These are phyloP conservation scores for Ajuga reptans DNA, from an alignment of 305 asterid species.

Conservation along the genomic window DNA sequence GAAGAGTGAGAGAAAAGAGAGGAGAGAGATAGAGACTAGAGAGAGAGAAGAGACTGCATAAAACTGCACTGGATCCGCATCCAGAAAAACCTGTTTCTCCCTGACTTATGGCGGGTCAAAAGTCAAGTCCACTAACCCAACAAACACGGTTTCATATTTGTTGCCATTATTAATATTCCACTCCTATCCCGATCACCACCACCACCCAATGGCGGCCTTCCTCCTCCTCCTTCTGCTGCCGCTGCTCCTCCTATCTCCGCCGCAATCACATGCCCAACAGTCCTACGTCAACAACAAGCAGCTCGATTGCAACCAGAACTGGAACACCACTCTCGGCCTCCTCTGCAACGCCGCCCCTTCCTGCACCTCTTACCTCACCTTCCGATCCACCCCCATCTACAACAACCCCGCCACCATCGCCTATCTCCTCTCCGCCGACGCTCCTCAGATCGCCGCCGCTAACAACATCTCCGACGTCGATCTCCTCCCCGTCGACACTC, in stretches of 20 bases:
- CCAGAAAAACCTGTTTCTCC: too few relatives aligned
- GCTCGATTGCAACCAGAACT: conserved; percentile 28
- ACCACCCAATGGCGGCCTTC: neutral
- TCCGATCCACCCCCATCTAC: conserved; percentile 43
- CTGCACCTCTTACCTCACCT: conserved; percentile 48
- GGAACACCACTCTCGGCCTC: conserved; percentile 38
- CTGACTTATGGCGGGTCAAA: neutral
- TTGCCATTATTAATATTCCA: neutral
- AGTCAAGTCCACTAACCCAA: neutral
- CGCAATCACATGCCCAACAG: conserved; percentile 34
- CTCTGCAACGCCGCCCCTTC: conserved; percentile 40
- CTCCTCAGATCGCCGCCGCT: conserved; percentile 37
- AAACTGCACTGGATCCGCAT: too few relatives aligned
- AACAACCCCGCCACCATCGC: conserved; percentile 36
- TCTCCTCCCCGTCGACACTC: conserved; percentile 27
- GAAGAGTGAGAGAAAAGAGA: too few relatives aligned
- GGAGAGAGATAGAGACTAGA: too few relatives aligned
- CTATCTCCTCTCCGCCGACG: conserved; percentile 36
- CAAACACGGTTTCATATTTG: neutral
- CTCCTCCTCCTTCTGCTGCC: neutral
- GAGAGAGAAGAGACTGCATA: too few relatives aligned
- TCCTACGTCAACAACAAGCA: conserved; percentile 44
- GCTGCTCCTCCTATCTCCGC: neutral
- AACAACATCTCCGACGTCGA: conserved; percentile 36
- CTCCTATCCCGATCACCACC: neutral